Percentiles rank a stretch among this genome's conserved stretches.
phyloP scores from a whole-genome alignment of 1,284 basidiomycete genomes.

The Vanrija humicola region DNA sequence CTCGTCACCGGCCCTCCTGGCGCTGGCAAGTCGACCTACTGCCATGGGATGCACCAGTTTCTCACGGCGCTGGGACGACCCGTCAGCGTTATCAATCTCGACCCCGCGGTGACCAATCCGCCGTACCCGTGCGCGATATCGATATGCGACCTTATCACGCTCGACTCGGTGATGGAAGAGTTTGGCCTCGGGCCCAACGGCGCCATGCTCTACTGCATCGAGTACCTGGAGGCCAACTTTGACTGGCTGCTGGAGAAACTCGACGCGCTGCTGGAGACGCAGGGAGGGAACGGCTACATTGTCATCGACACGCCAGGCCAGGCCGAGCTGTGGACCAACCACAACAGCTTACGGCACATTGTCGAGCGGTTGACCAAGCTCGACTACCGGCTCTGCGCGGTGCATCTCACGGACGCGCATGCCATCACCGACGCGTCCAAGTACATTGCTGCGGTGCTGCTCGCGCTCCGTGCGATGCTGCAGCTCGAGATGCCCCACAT shows the following conservation, averaged over 20 bases:
- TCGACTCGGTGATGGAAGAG: constrained; percentile 82
- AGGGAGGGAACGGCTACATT: constrained; percentile 60
- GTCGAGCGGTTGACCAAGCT: constrained; percentile 67
- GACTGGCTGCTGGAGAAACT: constrained; percentile 85
- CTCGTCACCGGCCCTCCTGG: constrained; percentile 88
- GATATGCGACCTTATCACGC: constrained; percentile 79
- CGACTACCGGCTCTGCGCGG: constrained; percentile 87
- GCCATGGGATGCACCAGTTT: constrained; percentile 81
- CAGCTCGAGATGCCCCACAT: constrained; percentile 91
- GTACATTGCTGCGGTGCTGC: constrained; percentile 86
- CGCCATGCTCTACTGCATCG: constrained; percentile 94
- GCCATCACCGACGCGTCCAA: constrained; percentile 95
- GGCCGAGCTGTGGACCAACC: constrained; percentile 95
- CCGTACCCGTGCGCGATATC: constrained; percentile 88
- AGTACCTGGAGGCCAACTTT: constrained; percentile 91
- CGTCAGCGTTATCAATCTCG: constrained; percentile 87
- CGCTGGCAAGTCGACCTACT: constrained; percentile 90
- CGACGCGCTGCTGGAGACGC: constrained; percentile 53
- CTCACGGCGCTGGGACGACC: constrained; percentile 80
- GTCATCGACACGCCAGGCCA: constrained; percentile 97
- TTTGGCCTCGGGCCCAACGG: constrained; percentile 91
- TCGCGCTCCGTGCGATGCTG: constrained; percentile 94
- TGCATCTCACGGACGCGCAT: constrained; percentile 93
- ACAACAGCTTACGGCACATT: constrained; percentile 78
- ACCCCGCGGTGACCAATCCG: constrained; percentile 84